Evolutionary conservation across 1,139 yeast species (phyloP).

Genomic region (Diutina mesorugosa): DNA sequence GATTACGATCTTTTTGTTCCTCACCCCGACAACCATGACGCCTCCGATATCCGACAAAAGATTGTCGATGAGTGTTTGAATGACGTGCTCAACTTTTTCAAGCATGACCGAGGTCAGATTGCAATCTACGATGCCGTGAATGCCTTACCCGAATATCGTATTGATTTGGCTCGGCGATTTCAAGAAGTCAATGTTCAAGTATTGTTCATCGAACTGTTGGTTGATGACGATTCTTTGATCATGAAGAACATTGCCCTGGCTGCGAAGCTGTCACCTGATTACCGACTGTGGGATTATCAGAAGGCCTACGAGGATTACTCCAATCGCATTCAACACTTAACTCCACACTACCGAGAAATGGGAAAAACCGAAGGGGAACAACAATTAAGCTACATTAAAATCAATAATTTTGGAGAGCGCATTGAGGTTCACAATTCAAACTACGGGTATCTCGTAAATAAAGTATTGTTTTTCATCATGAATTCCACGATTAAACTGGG

Average conservation of each 20-base stretch:
- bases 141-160: conserved; percentile 59
- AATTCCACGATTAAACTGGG: conserved; percentile 78
- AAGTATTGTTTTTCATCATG: conserved; percentile 83
- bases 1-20: conserved; percentile 66
- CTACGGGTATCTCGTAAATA: conserved; percentile 78
- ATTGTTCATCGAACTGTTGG: conserved; percentile 76
- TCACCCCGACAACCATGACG: conserved; percentile 40
- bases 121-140: conserved; percentile 96
- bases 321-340: conserved; percentile 36
- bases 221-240: conserved; percentile 61
- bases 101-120: conserved; percentile 72
- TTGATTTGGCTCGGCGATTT: conserved; percentile 42
- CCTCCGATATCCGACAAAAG: conserved; percentile 40
- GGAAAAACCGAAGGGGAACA: conserved; percentile 32
- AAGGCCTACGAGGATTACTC: conserved; percentile 51
- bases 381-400: conserved; percentile 60
- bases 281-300: conserved; percentile 55
- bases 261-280: conserved; percentile 84
- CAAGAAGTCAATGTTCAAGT: conserved; percentile 53
- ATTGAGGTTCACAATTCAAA: conserved; percentile 71
- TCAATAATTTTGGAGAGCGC: conserved; percentile 83
- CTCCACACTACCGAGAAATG: conserved; percentile 41
- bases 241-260: conserved; percentile 66
- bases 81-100: conserved; percentile 64
- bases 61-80: conserved; percentile 53